These are phyloP conservation scores for Albatrellus ellisii DNA, from an alignment of 768 basidiomycete species.

Conservation along the genomic window DNA sequence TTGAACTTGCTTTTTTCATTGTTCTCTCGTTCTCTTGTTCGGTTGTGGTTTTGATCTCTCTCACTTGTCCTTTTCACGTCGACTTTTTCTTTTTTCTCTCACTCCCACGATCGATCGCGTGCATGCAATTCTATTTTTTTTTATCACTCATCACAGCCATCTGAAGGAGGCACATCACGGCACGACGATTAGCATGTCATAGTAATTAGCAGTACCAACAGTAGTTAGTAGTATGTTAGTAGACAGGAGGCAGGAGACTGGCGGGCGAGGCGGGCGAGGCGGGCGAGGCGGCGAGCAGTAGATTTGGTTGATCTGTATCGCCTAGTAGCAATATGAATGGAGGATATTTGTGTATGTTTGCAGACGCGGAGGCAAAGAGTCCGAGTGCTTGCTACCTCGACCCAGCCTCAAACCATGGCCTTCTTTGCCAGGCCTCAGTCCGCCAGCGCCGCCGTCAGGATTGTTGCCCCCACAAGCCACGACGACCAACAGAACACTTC, in stretches of 20 bases:
- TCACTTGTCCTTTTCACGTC: constrained; percentile 5
- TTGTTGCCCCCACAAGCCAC: constrained; percentile 43
- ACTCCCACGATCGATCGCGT: constrained; percentile 12
- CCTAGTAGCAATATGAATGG: no score
- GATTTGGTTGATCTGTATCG: no score
- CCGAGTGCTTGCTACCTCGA: no score
- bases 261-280: no score
- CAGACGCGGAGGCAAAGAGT: no score
- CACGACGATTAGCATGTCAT: constrained; percentile 14
- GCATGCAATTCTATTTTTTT: constrained; percentile 20
- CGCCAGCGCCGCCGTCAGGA: constrained; percentile 52
- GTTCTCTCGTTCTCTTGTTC: no score
- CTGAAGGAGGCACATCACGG: constrained; percentile 55
- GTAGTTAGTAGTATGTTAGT: neutral
- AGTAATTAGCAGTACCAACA: constrained; percentile 5
- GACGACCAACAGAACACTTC: constrained; percentile 30
- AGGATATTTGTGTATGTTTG: no score
- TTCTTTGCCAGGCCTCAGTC: constrained; percentile 55
- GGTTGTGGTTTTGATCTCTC: neutral
- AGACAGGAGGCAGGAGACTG: neutral
- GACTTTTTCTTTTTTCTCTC: constrained; percentile 1
- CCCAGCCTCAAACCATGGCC: no score
- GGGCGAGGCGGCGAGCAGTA: no score
- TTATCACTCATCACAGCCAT: constrained; percentile 32
- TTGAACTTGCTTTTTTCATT: neutral